Percentiles rank a stretch among this genome's conserved stretches.
These are phyloP conservation scores for Musa acuminata DNA, from an alignment of 176 grass and related monocot genomes.

Conservation along the genomic window DNA sequence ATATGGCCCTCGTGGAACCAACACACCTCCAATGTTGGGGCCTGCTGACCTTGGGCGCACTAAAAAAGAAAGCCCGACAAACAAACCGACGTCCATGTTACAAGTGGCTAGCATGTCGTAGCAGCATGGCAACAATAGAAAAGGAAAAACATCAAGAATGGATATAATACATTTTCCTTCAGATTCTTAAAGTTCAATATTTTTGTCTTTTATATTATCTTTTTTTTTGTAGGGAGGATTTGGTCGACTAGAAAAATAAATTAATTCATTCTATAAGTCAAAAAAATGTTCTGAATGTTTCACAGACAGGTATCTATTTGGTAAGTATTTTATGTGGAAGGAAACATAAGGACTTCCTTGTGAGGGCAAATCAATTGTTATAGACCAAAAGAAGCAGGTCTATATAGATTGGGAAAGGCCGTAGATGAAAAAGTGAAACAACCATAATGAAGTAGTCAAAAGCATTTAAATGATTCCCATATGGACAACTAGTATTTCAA, in stretches of 20 bases:
- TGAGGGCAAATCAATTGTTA: no score
- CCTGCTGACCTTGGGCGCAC: slow-evolving; percentile 70
- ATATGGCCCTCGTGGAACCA: slow-evolving; percentile 56
- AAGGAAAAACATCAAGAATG: neutral
- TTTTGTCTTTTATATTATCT: neutral
- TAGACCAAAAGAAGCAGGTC: no score
- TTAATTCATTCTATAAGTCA: neutral
- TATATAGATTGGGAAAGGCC: no score
- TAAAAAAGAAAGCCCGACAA: slow-evolving; percentile 26
- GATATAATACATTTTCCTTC: neutral
- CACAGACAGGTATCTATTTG: no score
- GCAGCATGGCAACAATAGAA: neutral
- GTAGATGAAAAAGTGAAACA: no score
- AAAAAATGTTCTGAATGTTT: neutral
- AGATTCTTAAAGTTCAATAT: neutral
- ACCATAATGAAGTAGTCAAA: no score
- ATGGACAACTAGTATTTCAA: no score
- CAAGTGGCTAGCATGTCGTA: neutral
- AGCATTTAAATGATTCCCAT: no score
- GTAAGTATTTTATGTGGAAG: slow-evolving; percentile 32
- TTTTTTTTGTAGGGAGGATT: neutral
- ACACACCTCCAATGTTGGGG: slow-evolving; percentile 47
- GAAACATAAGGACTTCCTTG: slow-evolving; percentile 36
- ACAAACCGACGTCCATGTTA: neutral
- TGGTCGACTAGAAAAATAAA: neutral